Evolutionary conservation across 495 filamentous ascomycete genomes (phyloP).

Genomic region (Neurospora sublineolata): DNA sequence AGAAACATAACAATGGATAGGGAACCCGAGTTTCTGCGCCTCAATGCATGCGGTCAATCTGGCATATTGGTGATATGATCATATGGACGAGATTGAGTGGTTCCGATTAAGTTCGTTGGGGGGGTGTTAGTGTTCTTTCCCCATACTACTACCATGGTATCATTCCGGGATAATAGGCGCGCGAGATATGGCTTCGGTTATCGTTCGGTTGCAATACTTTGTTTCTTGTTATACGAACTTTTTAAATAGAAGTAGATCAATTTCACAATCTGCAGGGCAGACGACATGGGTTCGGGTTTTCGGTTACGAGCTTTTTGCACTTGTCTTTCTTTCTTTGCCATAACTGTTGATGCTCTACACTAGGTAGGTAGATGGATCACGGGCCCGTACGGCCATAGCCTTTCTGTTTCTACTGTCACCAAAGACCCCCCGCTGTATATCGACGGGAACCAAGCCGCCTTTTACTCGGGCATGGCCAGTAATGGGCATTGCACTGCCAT

Average conservation of each 20-base stretch:
- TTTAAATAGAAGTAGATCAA: background rate
- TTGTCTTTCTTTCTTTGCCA: background rate
- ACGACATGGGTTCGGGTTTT: background rate
- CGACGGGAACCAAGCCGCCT: background rate
- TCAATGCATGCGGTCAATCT: background rate
- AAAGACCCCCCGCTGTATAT: background rate
- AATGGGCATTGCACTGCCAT: background rate
- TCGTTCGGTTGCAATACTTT: background rate
- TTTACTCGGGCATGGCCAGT: background rate
- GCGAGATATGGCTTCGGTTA: background rate
- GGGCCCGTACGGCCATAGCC: background rate
- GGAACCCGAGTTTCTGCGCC: background rate
- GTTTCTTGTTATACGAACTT: background rate
- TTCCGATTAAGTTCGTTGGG: background rate
- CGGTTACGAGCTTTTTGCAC: background rate
- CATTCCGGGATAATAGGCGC: background rate
- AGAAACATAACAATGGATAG: background rate
- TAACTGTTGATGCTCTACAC: background rate
- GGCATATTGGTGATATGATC: background rate
- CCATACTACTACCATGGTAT: background rate
- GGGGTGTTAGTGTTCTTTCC: background rate
- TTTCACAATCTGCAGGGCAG: background rate
- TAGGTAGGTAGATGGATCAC: background rate
- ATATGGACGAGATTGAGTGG: background rate
- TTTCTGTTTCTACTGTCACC: background rate